These are phyloP conservation scores for Tylopilus orsonianus DNA, from an alignment of 1,284 basidiomycete species.

Conservation along the genomic window DNA sequence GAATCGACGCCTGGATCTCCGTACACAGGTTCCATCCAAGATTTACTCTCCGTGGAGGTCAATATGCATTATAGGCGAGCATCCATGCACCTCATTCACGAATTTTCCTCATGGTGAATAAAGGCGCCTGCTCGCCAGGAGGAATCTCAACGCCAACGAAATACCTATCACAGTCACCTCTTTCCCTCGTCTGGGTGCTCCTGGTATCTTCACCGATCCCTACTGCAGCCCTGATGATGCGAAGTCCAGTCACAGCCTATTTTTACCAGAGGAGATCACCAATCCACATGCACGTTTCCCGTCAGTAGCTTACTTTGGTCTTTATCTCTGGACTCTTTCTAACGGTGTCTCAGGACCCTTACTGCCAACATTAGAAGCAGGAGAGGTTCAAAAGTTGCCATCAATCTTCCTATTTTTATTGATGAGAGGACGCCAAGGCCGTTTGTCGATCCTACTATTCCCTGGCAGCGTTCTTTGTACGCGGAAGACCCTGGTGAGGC, in stretches of 20 bases:
- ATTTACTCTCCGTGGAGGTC: slow-evolving; percentile 86
- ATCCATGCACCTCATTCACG: not conserved
- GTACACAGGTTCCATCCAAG: slow-evolving; percentile 83
- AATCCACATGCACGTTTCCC: slow-evolving; percentile 98
- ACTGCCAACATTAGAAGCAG: slow-evolving; percentile 94
- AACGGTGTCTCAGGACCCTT: slow-evolving; percentile 64
- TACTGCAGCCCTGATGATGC: slow-evolving; percentile 74
- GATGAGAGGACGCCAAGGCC: slow-evolving; percentile 87
- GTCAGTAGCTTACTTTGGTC: slow-evolving; percentile 49
- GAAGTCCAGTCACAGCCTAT: slow-evolving; percentile 85
- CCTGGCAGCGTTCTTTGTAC: slow-evolving; percentile 79
- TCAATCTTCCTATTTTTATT: slow-evolving; percentile 92
- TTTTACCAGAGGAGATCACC: slow-evolving; percentile 94
- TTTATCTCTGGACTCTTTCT: slow-evolving; percentile 6
- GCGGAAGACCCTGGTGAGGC: slow-evolving; percentile 73
- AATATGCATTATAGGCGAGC: slow-evolving; percentile 89
- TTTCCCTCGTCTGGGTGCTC: slow-evolving; percentile 91
- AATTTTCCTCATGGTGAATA: slow-evolving; percentile 10
- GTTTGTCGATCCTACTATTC: slow-evolving; percentile 89
- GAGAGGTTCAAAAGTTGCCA: slow-evolving; percentile 91
- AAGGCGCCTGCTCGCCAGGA: slow-evolving; percentile 83
- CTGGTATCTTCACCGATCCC: slow-evolving; percentile 91
- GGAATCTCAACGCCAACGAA: slow-evolving; percentile 84
- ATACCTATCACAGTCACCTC: slow-evolving; percentile 92
- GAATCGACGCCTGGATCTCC: slow-evolving; percentile 97